A percentile compares a stretch with the other conserved stretches of the same genome.
Conservation (phyloP, 495 filamentous ascomycete species). For the Friedmanniomyces simplex region DNA sequence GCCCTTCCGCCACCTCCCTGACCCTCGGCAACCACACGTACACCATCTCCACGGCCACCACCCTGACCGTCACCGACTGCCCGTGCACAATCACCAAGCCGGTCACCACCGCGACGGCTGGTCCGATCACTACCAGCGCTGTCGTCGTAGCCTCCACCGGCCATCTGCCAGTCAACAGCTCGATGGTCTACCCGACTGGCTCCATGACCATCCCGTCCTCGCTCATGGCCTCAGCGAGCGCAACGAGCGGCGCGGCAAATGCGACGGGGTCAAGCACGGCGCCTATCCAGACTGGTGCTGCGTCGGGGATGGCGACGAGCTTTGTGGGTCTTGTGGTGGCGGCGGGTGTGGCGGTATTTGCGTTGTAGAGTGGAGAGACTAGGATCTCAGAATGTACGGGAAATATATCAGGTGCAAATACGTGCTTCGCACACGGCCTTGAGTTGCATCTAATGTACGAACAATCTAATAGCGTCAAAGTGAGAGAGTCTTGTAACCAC, state of each 20-base stretch:
- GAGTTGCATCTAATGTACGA: no score
- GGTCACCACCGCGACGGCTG: constrained; percentile 3
- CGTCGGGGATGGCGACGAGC: constrained; percentile 5
- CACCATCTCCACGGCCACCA: not conserved
- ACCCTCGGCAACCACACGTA: constrained; percentile 1
- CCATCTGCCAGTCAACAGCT: constrained; percentile 15
- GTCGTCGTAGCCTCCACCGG: constrained; percentile 9
- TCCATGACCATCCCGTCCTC: constrained; percentile 25
- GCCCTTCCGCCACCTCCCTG: constrained; percentile 4
- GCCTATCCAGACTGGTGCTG: constrained; percentile 1
- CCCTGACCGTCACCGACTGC: not conserved
- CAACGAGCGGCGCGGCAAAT: not conserved
- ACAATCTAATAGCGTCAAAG: no score
- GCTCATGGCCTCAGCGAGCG: constrained; percentile 17
- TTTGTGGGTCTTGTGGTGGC: constrained; percentile 33
- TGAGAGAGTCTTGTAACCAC: no score
- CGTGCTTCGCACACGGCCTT: no score
- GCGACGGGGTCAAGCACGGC: not conserved
- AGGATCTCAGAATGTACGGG: not conserved
- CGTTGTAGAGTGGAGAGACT: constrained; percentile 3
- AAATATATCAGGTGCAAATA: no score
- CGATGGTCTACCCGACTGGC: constrained; percentile 22
- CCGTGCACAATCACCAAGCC: not conserved
- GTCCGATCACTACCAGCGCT: constrained; percentile 5
- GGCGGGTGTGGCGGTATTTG: constrained; percentile 15